Evolutionary conservation across 371 early-diverging fungal genomes (phyloP).

Genomic region (Lichtheimia ramosa): DNA sequence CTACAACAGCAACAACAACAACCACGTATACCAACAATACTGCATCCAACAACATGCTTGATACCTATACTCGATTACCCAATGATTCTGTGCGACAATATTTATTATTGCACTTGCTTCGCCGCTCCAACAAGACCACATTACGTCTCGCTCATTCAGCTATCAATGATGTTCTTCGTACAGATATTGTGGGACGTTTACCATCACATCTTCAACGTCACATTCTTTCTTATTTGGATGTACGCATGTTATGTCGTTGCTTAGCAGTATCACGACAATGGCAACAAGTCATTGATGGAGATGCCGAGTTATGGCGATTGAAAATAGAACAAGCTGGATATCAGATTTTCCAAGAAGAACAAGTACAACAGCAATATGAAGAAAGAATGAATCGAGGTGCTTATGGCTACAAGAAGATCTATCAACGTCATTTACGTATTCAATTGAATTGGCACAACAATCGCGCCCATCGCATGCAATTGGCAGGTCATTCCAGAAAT

Average conservation of each 20-base stretch:
- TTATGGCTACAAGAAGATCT: slow-evolving; percentile 49
- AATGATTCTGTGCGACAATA: slow-evolving; percentile 12
- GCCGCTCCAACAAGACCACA: slow-evolving; percentile 54
- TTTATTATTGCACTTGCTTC: slow-evolving; percentile 18
- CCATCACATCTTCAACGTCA: slow-evolving; percentile 79
- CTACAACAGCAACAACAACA: background rate
- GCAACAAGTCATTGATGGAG: slow-evolving; percentile 75
- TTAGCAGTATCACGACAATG: slow-evolving; percentile 75
- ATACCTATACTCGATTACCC: slow-evolving; percentile 16
- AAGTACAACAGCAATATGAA: background rate
- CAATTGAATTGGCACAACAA: slow-evolving; percentile 85
- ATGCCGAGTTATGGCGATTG: slow-evolving; percentile 55
- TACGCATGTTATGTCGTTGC: slow-evolving; percentile 73
- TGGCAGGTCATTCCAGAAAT: slow-evolving; percentile 77
- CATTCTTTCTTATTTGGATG: slow-evolving; percentile 79
- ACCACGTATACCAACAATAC: background rate
- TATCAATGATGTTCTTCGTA: slow-evolving; percentile 77
- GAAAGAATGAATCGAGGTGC: too few species aligned
- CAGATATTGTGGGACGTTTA: slow-evolving; percentile 82
- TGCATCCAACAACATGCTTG: slow-evolving; percentile 2
- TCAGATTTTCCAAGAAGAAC: background rate
- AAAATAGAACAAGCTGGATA: slow-evolving; percentile 15
- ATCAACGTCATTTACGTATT: slow-evolving; percentile 71
- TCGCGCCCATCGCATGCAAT: slow-evolving; percentile 66
- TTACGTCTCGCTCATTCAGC: slow-evolving; percentile 80